Percentiles rank a stretch among this genome's conserved stretches.
Evolutionary conservation across 2,329 filamentous ascomycete genomes (phyloP).

Genomic region (Fusarium oxysporum): DNA sequence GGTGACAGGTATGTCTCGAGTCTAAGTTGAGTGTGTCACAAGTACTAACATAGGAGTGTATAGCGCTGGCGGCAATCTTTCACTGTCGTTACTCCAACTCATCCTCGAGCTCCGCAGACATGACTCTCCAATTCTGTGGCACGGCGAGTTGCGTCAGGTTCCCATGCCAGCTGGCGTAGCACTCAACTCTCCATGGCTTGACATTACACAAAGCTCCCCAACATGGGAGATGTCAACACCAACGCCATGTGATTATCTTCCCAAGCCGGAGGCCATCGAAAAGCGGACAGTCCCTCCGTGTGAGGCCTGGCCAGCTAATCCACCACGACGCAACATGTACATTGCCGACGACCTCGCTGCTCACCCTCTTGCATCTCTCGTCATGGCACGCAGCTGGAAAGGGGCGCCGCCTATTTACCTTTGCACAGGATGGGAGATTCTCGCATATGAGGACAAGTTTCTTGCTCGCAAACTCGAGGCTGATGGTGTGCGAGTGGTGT

Average conservation of each 20-base stretch:
- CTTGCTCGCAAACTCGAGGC: conserved; percentile 66
- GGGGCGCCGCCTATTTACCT: conserved; percentile 75
- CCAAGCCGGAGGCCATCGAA: conserved; percentile 59
- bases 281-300: conserved; percentile 56
- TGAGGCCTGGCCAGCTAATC: conserved; percentile 66
- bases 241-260: conserved; percentile 55
- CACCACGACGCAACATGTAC: conserved; percentile 66
- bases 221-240: conserved; percentile 45
- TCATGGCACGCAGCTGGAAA: conserved; percentile 70
- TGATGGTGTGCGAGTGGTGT: conserved; percentile 71
- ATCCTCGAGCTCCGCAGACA: conserved; percentile 70
- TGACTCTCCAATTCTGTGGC: conserved; percentile 65
- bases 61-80: conserved; percentile 79
- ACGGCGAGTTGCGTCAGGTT: conserved; percentile 67
- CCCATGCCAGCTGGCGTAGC: conserved; percentile 75
- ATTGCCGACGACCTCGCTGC: conserved; percentile 63
- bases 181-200: conserved; percentile 76
- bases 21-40: not conserved
- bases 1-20: conserved; percentile 69
- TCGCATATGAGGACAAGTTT: conserved; percentile 74
- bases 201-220: conserved; percentile 69
- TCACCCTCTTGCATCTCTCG: conserved; percentile 76
- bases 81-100: conserved; percentile 74
- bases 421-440: conserved; percentile 76
- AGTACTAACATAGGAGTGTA: conserved; percentile 19